These are phyloP conservation scores for Colletotrichum caudatum DNA, from an alignment of 2,329 filamentous ascomycete genomes.

Conservation along the genomic window DNA sequence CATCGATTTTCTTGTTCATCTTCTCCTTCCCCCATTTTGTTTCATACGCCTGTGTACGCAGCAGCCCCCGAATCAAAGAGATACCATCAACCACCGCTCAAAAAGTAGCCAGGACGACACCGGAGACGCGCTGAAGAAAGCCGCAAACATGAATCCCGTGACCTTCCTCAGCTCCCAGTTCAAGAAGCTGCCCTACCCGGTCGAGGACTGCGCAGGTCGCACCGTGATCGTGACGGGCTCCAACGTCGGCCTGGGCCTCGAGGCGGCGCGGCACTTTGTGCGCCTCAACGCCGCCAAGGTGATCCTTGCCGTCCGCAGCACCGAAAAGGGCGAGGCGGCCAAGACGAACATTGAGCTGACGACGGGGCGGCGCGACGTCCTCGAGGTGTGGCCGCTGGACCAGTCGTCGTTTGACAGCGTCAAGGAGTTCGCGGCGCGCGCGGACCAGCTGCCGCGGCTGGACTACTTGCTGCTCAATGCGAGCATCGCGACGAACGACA, in stretches of 20 bases:
- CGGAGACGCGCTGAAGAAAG: background rate
- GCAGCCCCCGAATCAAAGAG: constrained; percentile 1
- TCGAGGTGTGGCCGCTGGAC: constrained; percentile 61
- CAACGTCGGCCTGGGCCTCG: constrained; percentile 57
- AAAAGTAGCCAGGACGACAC: too few species aligned
- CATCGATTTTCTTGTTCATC: background rate
- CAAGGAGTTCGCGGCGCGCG: constrained; percentile 51
- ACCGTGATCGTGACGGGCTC: constrained; percentile 58
- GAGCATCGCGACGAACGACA: constrained; percentile 44
- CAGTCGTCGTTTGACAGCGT: constrained; percentile 48
- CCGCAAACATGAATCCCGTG: constrained; percentile 27
- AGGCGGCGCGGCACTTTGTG: constrained; percentile 56
- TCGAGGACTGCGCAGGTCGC: constrained; percentile 50
- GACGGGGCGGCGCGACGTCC: constrained; percentile 39
- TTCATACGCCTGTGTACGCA: background rate
- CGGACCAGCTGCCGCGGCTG: constrained; percentile 49
- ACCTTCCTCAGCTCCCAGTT: constrained; percentile 44
- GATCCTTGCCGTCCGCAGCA: constrained; percentile 56
- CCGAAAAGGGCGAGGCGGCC: constrained; percentile 57
- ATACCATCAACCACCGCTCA: background rate
- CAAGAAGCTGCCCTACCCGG: constrained; percentile 48
- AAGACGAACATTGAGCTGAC: constrained; percentile 48
- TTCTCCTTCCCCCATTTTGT: constrained; percentile 1
- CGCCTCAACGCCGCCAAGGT: constrained; percentile 55
- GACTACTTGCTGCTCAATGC: constrained; percentile 55